Conservation (phyloP, 495 filamentous ascomycete species). For the Talaromyces wortmannii region DNA sequence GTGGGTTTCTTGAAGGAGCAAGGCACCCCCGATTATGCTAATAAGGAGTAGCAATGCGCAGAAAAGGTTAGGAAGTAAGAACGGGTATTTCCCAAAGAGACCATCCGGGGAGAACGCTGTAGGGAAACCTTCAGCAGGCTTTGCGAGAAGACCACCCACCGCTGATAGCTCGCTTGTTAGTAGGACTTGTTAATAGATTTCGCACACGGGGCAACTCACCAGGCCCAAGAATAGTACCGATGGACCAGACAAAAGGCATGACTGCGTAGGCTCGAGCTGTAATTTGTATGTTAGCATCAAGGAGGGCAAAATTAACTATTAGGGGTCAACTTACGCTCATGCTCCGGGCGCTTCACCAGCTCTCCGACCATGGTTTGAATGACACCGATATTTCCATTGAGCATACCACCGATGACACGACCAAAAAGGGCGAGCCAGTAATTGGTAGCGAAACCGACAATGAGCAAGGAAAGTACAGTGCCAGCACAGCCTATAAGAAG, state of each 20-base stretch:
- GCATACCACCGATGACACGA: conserved; percentile 65
- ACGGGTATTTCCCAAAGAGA: conserved; percentile 72
- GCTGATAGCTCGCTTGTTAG: conserved; percentile 28
- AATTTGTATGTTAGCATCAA: conserved; percentile 6
- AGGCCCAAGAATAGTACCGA: conserved; percentile 79
- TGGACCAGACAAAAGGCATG: conserved; percentile 84
- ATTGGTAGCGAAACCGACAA: conserved; percentile 77
- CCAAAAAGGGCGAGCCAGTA: conserved; percentile 73
- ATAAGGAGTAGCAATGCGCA: conserved; percentile 65
- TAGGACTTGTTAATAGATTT: neutral
- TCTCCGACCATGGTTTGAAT: conserved; percentile 93
- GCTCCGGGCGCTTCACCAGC: conserved; percentile 67
- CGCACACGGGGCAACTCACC: conserved; percentile 17
- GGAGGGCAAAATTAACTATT: neutral
- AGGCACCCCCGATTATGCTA: conserved; percentile 66
- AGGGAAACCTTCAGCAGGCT: conserved; percentile 64
- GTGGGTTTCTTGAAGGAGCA: conserved; percentile 74
- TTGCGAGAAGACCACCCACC: conserved; percentile 72
- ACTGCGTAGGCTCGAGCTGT: conserved; percentile 72
- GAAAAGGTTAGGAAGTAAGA: conserved; percentile 73
- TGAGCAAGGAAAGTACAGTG: conserved; percentile 68
- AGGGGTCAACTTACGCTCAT: conserved; percentile 60
- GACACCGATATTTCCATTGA: conserved; percentile 86
- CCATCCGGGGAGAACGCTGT: conserved; percentile 52
- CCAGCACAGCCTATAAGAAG: conserved; percentile 73